phyloP scores from a whole-genome alignment of 495 filamentous ascomycete species.

The Margaritispora aquatica region DNA sequence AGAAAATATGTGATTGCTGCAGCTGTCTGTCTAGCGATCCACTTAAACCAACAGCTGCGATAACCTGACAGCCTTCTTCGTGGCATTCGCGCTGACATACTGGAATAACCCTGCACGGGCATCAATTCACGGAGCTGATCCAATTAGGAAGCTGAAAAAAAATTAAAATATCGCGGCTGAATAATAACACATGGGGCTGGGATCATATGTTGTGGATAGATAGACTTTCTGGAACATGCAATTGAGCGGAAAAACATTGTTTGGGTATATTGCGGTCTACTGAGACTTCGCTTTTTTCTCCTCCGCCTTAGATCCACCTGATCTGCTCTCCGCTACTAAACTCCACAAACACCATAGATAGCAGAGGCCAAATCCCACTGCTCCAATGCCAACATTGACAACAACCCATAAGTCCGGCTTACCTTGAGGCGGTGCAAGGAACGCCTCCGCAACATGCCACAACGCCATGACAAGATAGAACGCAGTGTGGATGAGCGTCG shows the following conservation, averaged over 20 bases:
- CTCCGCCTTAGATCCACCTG: slow-evolving; percentile 7
- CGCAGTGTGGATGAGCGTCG: slow-evolving; percentile 59
- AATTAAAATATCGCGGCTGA: not conserved
- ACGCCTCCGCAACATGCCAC: slow-evolving; percentile 74
- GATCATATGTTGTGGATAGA: not conserved
- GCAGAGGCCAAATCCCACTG: slow-evolving; percentile 75
- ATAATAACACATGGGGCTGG: too few species aligned
- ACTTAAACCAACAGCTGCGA: not conserved
- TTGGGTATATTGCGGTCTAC: slow-evolving; percentile 16
- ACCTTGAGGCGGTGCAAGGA: slow-evolving; percentile 54
- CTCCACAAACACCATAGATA: slow-evolving; percentile 85
- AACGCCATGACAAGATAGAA: slow-evolving; percentile 71
- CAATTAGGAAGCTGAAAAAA: not conserved
- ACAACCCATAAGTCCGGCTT: slow-evolving; percentile 96
- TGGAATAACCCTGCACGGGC: not conserved
- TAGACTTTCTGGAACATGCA: not conserved
- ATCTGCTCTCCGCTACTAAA: slow-evolving; percentile 47
- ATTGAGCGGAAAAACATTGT: not conserved
- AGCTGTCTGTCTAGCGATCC: not conserved
- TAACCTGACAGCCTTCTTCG: not conserved
- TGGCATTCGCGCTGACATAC: not conserved
- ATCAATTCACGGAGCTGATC: not conserved
- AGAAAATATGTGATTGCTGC: not conserved
- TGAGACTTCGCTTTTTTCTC: slow-evolving; percentile 19
- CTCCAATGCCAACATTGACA: slow-evolving; percentile 77